A percentile compares a stretch with the other conserved stretches of the same genome.
phyloP scores from a whole-genome alignment of 1,284 basidiomycete genomes.

The Rhodotorula sp. region DNA sequence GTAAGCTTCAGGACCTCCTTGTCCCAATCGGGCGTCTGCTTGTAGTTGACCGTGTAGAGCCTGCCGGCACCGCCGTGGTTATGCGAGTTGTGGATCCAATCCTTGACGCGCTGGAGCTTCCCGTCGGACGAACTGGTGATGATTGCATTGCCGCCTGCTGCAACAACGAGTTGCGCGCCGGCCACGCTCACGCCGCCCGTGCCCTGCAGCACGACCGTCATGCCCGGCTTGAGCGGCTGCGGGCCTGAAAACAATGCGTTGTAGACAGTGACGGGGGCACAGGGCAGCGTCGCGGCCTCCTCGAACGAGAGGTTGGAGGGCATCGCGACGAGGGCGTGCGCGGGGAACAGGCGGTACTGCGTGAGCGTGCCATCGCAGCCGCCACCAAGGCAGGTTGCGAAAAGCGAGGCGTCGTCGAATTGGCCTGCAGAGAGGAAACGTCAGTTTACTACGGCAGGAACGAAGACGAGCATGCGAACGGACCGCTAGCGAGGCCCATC shows the following conservation, averaged over 20 bases:
- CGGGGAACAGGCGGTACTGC: constrained; percentile 5
- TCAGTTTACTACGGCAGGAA: no score
- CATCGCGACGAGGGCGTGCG: constrained; percentile 2
- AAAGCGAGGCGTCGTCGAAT: constrained; percentile 4
- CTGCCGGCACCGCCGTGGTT: constrained; percentile 53
- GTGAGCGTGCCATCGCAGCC: constrained; percentile 6
- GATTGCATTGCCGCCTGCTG: constrained; percentile 63
- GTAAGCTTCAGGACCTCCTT: constrained; percentile 57
- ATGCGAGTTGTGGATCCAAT: constrained; percentile 47
- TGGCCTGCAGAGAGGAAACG: no score
- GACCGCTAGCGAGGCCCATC: neutral
- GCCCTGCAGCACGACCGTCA: constrained; percentile 54
- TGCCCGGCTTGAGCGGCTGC: constrained; percentile 48
- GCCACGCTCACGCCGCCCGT: constrained; percentile 57
- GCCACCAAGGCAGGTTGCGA: constrained; percentile 1
- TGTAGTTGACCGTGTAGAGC: constrained; percentile 60
- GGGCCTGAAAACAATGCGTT: constrained; percentile 41
- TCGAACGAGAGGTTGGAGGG: neutral
- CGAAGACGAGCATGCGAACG: no score
- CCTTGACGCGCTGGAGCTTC: constrained; percentile 58
- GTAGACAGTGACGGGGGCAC: constrained; percentile 10
- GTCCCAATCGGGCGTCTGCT: constrained; percentile 60
- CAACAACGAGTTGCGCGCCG: constrained; percentile 60
- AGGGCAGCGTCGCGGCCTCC: constrained; percentile 7
- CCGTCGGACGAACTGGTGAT: constrained; percentile 64